Evolutionary conservation across 306 rosid genomes (phyloP).

Genomic region (Gastrolobium bilobum): DNA sequence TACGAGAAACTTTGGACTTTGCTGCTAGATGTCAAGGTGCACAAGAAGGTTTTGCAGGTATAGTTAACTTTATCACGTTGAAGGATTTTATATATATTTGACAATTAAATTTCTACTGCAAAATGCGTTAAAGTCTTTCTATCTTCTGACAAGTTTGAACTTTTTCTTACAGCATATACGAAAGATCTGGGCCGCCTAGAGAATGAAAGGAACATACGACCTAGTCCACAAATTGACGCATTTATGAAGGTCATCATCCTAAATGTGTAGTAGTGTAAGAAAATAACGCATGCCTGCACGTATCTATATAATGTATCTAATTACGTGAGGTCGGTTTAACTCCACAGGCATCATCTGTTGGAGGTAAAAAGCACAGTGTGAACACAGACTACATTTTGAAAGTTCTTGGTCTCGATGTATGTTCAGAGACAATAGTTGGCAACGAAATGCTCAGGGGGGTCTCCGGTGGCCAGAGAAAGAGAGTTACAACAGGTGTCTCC

Average conservation of each 20-base stretch:
- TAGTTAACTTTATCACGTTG: conserved; percentile 15
- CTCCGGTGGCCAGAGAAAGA: conserved; percentile 93
- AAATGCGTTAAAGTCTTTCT: not conserved
- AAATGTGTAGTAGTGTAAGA: conserved; percentile 13
- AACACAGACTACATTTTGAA: conserved; percentile 81
- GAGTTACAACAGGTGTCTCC: conserved; percentile 87
- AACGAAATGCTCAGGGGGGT: conserved; percentile 87
- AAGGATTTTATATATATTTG: not conserved
- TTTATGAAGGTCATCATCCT: conserved; percentile 81
- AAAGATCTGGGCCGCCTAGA: conserved; percentile 62
- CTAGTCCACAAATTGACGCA: conserved; percentile 86
- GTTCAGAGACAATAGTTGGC: conserved; percentile 89
- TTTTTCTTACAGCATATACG: conserved; percentile 57
- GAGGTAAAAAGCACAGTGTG: conserved; percentile 78
- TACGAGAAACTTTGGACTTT: conserved; percentile 89
- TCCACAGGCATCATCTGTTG: conserved; percentile 86
- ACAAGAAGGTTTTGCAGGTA: conserved; percentile 78
- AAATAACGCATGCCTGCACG: conserved; percentile 2
- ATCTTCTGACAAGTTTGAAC: conserved; percentile 4
- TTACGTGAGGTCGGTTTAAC: conserved; percentile 39
- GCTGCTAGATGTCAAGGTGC: conserved; percentile 98
- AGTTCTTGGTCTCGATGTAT: conserved; percentile 88
- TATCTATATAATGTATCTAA: not conserved
- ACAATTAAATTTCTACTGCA: not conserved
- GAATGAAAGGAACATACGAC: conserved; percentile 69